Evolutionary conservation across 495 filamentous ascomycete species (phyloP), one percentile per base, ranked within the genome.

Genomic region (Friedmanniomyces endolithicus): DNA sequence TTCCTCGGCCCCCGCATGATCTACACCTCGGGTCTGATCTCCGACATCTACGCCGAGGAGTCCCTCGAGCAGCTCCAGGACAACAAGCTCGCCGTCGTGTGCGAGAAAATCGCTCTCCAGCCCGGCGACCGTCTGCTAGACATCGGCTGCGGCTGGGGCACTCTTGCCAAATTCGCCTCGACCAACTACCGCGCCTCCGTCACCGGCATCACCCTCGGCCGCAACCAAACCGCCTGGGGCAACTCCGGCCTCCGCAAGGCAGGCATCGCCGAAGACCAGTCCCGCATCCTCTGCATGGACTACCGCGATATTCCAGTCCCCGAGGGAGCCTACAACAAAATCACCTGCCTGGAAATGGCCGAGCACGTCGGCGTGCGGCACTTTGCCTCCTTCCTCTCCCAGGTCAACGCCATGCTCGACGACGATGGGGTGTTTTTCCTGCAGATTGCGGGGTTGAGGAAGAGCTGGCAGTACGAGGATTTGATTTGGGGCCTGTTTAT

Each of bases 1-100:
- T 90, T 90, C 73, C 77, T 94, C 44, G 87, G 87, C 57, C 87
- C 85, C 37, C 86, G 87, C 62, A 94, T 94, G 87, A 83, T 90
- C 69, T 94, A 90, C 70, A 90, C 87, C 41, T 86, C 83, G 12
- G 87, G 87, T 45, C 74, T 94, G 56, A 86, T 94, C 68, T 80
- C 79, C 17, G 85, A 94, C 63, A 76, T 82, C 65, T 78, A 77
- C 69, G 72, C 70, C 24, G 87, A 90, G 68, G 87, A 94, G 68
- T 76, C 78, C 14, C 79, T 94, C 27, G 87, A 94, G 71, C 73
- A 90, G 68, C 76, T 94, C 46, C 87, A 94, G 72, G 87, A 90
- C 71, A 90, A 94, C 77, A 94, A 94, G 73, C 72, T 90, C 59
- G 82, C 79, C 58, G 73, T 87, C 53, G 87, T 94, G 27, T 94